Percentiles rank a stretch among this genome's conserved stretches.
These are phyloP conservation scores for Sporothrix brunneoviolacea DNA, from an alignment of 2,329 filamentous ascomycete genomes.

Conservation along the genomic window DNA sequence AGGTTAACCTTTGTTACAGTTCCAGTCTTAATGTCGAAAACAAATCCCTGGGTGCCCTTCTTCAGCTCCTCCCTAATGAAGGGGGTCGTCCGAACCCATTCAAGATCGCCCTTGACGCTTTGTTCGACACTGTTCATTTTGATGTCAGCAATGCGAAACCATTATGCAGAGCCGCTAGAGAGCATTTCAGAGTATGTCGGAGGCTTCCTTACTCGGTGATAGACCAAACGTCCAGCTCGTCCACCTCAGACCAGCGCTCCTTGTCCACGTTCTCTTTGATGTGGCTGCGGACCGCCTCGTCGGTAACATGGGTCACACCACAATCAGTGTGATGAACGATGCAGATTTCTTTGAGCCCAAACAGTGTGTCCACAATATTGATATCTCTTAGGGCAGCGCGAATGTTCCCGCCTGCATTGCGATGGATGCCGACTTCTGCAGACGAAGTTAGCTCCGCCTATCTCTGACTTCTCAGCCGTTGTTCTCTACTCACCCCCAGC, in stretches of 20 bases:
- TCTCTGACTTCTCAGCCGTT: too few relatives aligned
- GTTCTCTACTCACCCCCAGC: too few relatives aligned
- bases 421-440: not conserved
- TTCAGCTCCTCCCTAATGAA: not conserved
- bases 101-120: not conserved
- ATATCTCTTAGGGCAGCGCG: not conserved
- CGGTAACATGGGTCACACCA: not conserved
- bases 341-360: not conserved
- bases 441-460: too few relatives aligned
- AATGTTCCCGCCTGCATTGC: slow-evolving; percentile 3
- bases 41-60: not conserved
- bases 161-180: too few relatives aligned
- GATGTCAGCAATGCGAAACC: too few relatives aligned
- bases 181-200: not conserved
- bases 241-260: not conserved
- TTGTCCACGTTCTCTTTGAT: not conserved
- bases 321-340: slow-evolving; percentile 6
- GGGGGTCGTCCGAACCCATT: not conserved
- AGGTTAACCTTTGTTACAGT: not conserved
- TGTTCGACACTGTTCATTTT: not conserved
- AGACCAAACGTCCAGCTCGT: not conserved
- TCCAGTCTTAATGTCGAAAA: slow-evolving; percentile 5
- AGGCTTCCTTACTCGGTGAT: not conserved
- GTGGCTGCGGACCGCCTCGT: not conserved
- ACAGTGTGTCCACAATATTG: not conserved